Percentiles rank a stretch among this genome's conserved stretches.
These are phyloP conservation scores for Akanthomyces uredinophilus DNA, from an alignment of 2,329 filamentous ascomycete species.

Conservation along the genomic window DNA sequence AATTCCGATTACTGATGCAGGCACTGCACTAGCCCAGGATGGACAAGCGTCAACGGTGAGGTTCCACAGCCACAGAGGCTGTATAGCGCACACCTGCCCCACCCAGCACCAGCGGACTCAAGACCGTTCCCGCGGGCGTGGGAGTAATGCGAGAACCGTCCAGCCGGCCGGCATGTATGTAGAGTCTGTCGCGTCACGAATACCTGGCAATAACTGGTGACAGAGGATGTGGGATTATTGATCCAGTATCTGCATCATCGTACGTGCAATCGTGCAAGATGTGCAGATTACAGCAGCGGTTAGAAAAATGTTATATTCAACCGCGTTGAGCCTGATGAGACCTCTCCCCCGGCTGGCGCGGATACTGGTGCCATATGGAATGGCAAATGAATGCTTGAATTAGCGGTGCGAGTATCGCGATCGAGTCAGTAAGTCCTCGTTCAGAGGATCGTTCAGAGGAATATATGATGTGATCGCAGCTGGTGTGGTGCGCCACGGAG, in stretches of 20 bases:
- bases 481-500: background rate
- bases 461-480: background rate
- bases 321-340: background rate
- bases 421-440: background rate
- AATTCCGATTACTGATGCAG: constrained; percentile 15
- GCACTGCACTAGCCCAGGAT: constrained; percentile 1
- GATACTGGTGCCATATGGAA: too few relatives aligned
- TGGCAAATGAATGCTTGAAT: background rate
- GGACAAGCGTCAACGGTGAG: constrained; percentile 10
- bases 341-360: background rate
- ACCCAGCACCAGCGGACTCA: background rate
- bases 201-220: background rate
- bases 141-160: constrained; percentile 12
- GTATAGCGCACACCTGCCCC: background rate
- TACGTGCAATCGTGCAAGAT: background rate
- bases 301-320: background rate
- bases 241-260: constrained; percentile 1
- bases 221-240: background rate
- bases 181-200: background rate
- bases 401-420: background rate
- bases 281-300: background rate
- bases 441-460: background rate
- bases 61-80: constrained; percentile 6
- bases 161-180: constrained; percentile 1
- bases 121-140: background rate